Evolutionary conservation across 345 rosid species (phyloP), one percentile per base, ranked within the genome.

Genomic region (Punica granatum): DNA sequence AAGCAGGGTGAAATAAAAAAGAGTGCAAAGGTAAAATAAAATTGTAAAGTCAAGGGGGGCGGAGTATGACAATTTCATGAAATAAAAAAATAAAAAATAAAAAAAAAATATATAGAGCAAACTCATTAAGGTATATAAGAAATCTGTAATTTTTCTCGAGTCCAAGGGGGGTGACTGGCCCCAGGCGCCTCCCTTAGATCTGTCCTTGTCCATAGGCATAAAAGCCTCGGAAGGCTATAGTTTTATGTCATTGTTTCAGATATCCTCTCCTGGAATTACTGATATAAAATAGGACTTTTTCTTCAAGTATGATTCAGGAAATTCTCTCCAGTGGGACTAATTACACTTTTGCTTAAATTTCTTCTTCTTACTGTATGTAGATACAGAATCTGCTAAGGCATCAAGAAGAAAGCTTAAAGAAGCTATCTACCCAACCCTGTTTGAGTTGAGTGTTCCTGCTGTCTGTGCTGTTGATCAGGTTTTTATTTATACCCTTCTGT

Each of bases 381-480:
- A 89, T 76, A 93, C 94, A 34, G 97, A 93, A 77, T 71, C 93
- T 39, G 96, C 97, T 62, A 87, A 82, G 77, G 98, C 98, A 74
- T 87, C 97, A 68, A 87, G 98, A 80, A 78, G 80, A 75, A 97
- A 86, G 73, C 92, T 93, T 58, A 93, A 87, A 79, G 89, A 87
- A 26, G 87, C 96, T 69, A 85, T 90, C 72, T 70, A 78, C 71
- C 65, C 85, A 9, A 87, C 86, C 71, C 76, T 93, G 46, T 93
- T 93, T 84, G 95, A 87, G 70, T 85, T 93, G 96, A 82, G 87
- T 80, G 96, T 86, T 73, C 97, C 96, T 34, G 91, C 90, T 70
- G 87, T 93, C 43, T 93, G 92, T 85, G 89, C 98, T 43, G 66
- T 93, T 66, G 86, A 89, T 74, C 97, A 93, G 98, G 98, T 73